Conservation (phyloP, 2,329 filamentous ascomycete species). For the Monosporascus sp. region DNA sequence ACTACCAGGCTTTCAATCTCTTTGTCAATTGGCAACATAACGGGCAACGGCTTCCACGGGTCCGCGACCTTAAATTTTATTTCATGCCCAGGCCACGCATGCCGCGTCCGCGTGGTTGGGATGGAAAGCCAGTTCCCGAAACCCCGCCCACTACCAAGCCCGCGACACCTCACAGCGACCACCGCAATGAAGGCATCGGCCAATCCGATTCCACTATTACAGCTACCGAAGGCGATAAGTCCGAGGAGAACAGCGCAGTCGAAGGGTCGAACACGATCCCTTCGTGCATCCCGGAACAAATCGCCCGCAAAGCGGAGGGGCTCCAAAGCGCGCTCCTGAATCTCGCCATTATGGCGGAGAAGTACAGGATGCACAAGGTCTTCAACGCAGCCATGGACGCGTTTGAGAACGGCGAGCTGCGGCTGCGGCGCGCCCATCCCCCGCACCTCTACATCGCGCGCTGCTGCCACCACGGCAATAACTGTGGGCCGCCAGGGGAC, state of each 20-base stretch:
- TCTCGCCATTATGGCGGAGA: not conserved
- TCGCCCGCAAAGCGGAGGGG: not conserved
- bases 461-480: no score
- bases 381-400: not conserved
- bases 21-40: not conserved
- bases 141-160: not conserved
- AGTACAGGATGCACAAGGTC: not conserved
- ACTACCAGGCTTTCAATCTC: not conserved
- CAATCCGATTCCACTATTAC: not conserved
- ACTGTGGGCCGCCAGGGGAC: no score
- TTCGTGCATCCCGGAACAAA: not conserved
- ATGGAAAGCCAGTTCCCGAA: no score
- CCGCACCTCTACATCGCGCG: no score
- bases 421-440: no score
- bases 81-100: no score
- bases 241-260: no score
- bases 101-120: no score
- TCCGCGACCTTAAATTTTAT: no score
- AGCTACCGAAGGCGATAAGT: no score
- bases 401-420: not conserved
- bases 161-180: not conserved
- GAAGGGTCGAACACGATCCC: not conserved
- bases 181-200: not conserved
- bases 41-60: not conserved
- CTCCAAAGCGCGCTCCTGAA: not conserved